Conservation (phyloP, 2,329 filamentous ascomycete genomes). For the Pezicula rhizophila region DNA sequence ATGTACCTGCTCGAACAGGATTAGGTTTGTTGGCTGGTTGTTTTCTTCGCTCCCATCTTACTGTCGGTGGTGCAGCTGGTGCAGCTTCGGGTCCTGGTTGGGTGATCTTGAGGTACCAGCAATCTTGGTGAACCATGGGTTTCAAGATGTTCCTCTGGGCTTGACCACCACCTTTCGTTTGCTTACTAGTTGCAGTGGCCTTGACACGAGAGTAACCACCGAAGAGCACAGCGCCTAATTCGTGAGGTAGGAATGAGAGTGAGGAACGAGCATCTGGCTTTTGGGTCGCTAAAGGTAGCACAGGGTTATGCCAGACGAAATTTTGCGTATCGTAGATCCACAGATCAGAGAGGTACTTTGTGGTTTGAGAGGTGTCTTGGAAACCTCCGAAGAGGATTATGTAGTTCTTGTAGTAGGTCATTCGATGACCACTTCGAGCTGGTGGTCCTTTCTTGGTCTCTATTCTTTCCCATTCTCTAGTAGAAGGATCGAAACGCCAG, state of each 20-base stretch:
- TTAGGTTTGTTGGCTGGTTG: conserved; percentile 83
- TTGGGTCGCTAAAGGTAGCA: conserved; percentile 68
- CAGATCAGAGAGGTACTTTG: conserved; percentile 86
- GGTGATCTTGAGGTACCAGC: conserved; percentile 81
- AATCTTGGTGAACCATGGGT: conserved; percentile 89
- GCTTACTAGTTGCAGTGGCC: conserved; percentile 55
- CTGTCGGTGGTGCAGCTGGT: conserved; percentile 58
- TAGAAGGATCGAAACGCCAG: conserved; percentile 80
- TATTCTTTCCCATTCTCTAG: conserved; percentile 84
- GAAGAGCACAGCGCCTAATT: conserved; percentile 82
- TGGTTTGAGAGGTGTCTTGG: conserved; percentile 92
- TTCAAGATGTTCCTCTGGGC: conserved; percentile 69
- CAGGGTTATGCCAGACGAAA: conserved; percentile 77
- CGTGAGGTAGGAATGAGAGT: conserved; percentile 87
- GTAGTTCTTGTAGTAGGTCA: conserved; percentile 97
- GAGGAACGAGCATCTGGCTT: conserved; percentile 89
- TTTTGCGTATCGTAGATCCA: conserved; percentile 93
- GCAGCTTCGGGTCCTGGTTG: conserved; percentile 64
- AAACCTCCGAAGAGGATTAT: conserved; percentile 95
- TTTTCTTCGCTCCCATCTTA: conserved; percentile 92
- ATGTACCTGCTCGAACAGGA: conserved; percentile 78
- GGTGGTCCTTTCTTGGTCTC: conserved; percentile 73
- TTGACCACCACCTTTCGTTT: conserved; percentile 51
- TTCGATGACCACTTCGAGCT: conserved; percentile 84
- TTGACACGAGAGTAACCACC: conserved; percentile 94